phyloP scores from a whole-genome alignment of 2,329 filamentous ascomycete species.

The Oidium heveae region DNA sequence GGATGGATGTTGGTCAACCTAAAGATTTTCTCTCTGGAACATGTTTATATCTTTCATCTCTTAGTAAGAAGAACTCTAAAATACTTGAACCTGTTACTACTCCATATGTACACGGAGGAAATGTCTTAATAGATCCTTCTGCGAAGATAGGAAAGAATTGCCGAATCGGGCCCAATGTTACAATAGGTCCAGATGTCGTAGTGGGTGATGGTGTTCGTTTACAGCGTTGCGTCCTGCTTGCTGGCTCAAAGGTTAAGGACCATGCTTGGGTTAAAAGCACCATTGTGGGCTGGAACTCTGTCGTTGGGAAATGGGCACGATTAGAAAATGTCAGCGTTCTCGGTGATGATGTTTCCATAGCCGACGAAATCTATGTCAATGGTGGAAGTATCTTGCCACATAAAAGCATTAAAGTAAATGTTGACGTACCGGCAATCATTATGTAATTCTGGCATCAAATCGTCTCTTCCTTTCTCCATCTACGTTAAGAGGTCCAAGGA shows the following conservation, averaged over 20 bases:
- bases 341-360: too few relatives aligned
- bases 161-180: constrained; percentile 91
- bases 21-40: constrained; percentile 96
- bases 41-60: constrained; percentile 81
- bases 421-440: too few relatives aligned
- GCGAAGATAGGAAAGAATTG: constrained; percentile 97
- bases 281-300: constrained; percentile 96
- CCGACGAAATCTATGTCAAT: too few relatives aligned
- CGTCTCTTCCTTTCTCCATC: too few relatives aligned
- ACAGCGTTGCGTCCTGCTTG: constrained; percentile 74
- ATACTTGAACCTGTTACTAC: constrained; percentile 49
- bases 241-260: constrained; percentile 86
- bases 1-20: constrained; percentile 98
- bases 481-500: too few relatives aligned
- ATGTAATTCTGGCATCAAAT: too few relatives aligned
- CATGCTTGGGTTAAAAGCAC: constrained; percentile 98
- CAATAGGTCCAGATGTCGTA: constrained; percentile 78
- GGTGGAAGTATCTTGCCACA: too few relatives aligned
- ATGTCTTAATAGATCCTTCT: constrained; percentile 80
- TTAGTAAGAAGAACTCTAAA: constrained; percentile 75
- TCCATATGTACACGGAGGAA: constrained; percentile 72
- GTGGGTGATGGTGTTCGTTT: constrained; percentile 84
- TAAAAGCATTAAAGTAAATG: too few relatives aligned
- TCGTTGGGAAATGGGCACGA: constrained; percentile 82
- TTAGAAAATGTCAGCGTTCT: constrained; percentile 96